These are phyloP conservation scores for Fusarium domesticum DNA, from an alignment of 2,329 filamentous ascomycete genomes.

Conservation along the genomic window DNA sequence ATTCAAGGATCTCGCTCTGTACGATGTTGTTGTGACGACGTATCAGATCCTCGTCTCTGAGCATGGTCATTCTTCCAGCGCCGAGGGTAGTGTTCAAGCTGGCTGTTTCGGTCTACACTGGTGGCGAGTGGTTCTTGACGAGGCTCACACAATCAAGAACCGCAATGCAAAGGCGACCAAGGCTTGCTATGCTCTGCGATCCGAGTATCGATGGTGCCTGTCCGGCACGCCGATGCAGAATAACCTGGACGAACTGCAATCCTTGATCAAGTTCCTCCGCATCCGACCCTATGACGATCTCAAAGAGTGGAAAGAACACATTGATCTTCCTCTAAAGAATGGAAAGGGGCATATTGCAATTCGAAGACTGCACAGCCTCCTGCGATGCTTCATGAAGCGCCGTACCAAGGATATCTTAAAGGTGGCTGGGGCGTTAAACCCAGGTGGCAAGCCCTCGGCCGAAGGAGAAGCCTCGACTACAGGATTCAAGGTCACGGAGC, in stretches of 20 bases:
- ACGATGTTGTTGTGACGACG: constrained; percentile 95
- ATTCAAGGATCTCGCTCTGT: constrained; percentile 71
- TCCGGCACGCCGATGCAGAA: constrained; percentile 98
- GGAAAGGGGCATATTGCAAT: constrained; percentile 89
- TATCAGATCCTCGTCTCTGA: constrained; percentile 95
- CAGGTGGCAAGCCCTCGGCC: constrained; percentile 61
- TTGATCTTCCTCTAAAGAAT: constrained; percentile 84
- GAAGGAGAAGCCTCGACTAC: constrained; percentile 54
- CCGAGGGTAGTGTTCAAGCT: constrained; percentile 60
- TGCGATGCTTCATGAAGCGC: constrained; percentile 97
- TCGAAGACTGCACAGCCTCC: constrained; percentile 74
- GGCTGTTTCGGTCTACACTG: constrained; percentile 91
- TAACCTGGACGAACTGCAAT: constrained; percentile 94
- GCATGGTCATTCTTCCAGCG: constrained; percentile 66
- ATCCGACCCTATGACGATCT: constrained; percentile 90
- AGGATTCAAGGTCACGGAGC: constrained; percentile 86
- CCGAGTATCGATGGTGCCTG: constrained; percentile 92
- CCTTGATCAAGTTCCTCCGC: constrained; percentile 84
- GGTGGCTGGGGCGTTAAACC: constrained; percentile 75
- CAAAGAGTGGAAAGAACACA: constrained; percentile 84
- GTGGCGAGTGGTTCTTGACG: constrained; percentile 94
- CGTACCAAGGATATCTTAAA: constrained; percentile 96
- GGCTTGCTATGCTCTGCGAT: constrained; percentile 78
- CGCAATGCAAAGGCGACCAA: constrained; percentile 93
- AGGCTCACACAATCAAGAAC: constrained; percentile 98